phyloP scores from a whole-genome alignment of 352 stramenopile genomes.

The Plasmopara muralis region DNA sequence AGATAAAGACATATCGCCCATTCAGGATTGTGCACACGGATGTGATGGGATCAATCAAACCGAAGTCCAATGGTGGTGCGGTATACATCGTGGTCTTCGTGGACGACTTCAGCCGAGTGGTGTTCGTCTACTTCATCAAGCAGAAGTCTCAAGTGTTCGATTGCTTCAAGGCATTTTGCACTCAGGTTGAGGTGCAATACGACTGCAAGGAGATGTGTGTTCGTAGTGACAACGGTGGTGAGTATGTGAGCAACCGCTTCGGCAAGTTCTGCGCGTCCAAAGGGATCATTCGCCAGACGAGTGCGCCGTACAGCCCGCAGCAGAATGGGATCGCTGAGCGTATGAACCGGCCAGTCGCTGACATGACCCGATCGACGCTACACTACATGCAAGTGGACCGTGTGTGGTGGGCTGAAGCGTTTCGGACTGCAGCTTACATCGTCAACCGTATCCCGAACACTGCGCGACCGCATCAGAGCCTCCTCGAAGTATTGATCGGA shows the following conservation, averaged over 20 bases:
- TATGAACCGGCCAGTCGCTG: neutral
- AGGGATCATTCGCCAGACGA: neutral
- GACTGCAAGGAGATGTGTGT: neutral
- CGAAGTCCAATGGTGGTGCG: neutral
- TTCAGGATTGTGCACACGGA: neutral
- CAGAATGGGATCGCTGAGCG: neutral
- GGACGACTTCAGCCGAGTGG: neutral
- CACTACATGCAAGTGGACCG: neutral
- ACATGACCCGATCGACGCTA: neutral
- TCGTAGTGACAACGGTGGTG: conserved; percentile 1
- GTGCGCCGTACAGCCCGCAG: neutral
- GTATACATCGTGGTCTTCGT: neutral
- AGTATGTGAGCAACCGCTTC: neutral
- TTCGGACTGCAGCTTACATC: neutral
- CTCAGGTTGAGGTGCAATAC: neutral
- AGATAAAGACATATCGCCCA: neutral
- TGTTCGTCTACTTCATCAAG: neutral
- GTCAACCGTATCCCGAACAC: neutral
- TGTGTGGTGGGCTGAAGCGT: neutral
- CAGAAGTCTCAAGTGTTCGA: neutral
- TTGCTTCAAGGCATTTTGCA: neutral
- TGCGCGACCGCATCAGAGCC: neutral
- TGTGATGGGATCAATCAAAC: neutral
- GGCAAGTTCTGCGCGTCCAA: neutral
- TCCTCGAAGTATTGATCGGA: neutral